Evolutionary conservation across 83 land plant species (phyloP).

Genomic region (Diphasiastrum complanatum): DNA sequence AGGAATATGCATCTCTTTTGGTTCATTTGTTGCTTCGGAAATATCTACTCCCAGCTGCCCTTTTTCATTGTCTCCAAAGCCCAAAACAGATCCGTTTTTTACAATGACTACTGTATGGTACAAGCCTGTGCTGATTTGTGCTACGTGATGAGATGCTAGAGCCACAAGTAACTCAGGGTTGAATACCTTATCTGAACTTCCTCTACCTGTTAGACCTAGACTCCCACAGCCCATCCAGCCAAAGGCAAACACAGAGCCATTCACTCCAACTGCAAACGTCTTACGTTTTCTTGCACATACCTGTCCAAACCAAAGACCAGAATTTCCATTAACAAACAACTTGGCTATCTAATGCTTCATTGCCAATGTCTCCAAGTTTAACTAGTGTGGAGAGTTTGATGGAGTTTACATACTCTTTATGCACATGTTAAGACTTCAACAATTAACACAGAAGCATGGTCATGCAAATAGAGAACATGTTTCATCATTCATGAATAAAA

Average conservation of each 20-base stretch:
- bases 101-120: conserved; percentile 76
- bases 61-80: conserved; percentile 86
- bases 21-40: no score
- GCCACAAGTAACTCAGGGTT: conserved; percentile 47
- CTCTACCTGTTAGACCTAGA: conserved; percentile 61
- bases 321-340: not conserved
- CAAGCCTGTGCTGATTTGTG: conserved; percentile 69
- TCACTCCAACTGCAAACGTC: conserved; percentile 70
- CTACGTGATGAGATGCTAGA: conserved; percentile 44
- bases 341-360: not conserved
- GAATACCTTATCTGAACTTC: conserved; percentile 60
- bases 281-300: conserved; percentile 84
- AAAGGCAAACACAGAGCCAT: conserved; percentile 62
- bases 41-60: conserved; percentile 63
- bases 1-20: no score
- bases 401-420: not conserved
- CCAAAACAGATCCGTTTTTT: conserved; percentile 54
- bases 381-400: not conserved
- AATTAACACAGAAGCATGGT: not conserved
- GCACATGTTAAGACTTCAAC: conserved; percentile 1
- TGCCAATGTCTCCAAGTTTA: not conserved
- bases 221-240: conserved; percentile 94
- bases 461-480: not conserved
- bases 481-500: not conserved
- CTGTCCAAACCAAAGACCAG: conserved; percentile 27